These are phyloP conservation scores for Microascus cirrosus DNA, from an alignment of 2,329 filamentous ascomycete species.

Conservation along the genomic window DNA sequence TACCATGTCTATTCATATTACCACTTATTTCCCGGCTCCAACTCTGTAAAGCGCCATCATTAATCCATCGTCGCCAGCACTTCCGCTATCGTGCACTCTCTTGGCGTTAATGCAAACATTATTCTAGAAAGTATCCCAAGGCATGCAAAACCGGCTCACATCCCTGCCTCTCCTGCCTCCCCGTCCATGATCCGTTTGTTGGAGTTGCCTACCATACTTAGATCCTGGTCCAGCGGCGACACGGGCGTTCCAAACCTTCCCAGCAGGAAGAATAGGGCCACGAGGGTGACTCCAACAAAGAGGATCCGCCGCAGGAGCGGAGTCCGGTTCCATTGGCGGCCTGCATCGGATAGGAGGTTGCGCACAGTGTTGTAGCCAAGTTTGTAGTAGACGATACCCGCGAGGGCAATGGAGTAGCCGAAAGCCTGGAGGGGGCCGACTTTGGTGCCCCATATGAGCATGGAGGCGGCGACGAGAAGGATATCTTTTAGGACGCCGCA, in stretches of 20 bases:
- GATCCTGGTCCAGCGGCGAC: background rate
- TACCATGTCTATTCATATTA: background rate
- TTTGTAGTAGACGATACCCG: slow-evolving; percentile 72
- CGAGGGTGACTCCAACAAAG: slow-evolving; percentile 33
- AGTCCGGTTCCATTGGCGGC: slow-evolving; percentile 58
- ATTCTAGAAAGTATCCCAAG: background rate
- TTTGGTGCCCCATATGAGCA: slow-evolving; percentile 70
- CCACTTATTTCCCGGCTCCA: background rate
- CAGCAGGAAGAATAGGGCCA: background rate
- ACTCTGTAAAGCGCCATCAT: background rate
- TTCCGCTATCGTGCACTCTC: background rate
- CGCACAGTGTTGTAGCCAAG: slow-evolving; percentile 65
- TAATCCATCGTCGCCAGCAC: background rate
- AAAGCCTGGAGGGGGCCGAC: slow-evolving; percentile 70
- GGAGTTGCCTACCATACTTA: background rate
- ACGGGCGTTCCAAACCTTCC: background rate
- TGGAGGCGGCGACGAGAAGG: slow-evolving; percentile 66
- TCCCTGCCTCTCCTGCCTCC: background rate
- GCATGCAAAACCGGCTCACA: background rate
- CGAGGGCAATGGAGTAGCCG: slow-evolving; percentile 70
- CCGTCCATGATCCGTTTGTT: background rate
- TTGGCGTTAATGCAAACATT: background rate
- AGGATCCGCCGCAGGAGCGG: slow-evolving; percentile 60
- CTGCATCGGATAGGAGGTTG: slow-evolving; percentile 55
- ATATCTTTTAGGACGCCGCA: slow-evolving; percentile 86